phyloP scores from a whole-genome alignment of 2,329 filamentous ascomycete genomes.

The Penicillium palitans region DNA sequence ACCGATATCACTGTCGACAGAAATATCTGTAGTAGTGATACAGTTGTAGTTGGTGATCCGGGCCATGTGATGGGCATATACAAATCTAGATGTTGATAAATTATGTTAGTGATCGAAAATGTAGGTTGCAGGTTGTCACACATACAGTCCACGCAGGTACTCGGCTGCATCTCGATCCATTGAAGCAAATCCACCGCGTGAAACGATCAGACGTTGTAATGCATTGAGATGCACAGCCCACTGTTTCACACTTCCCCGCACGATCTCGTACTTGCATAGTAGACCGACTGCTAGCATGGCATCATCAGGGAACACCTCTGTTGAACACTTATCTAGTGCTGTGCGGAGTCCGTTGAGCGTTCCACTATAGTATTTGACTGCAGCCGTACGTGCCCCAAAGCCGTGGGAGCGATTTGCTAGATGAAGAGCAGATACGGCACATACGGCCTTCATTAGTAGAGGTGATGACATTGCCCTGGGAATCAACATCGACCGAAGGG shows the following conservation, averaged over 20 bases:
- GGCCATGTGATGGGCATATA: conserved; percentile 39
- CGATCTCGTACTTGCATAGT: conserved; percentile 42
- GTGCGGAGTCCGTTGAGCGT: conserved; percentile 37
- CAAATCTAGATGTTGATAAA: conserved; percentile 29
- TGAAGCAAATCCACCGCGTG: conserved; percentile 33
- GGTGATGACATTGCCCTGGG: conserved; percentile 40
- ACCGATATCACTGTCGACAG: conserved; percentile 25
- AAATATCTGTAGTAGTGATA: conserved; percentile 16
- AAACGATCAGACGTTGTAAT: conserved; percentile 35
- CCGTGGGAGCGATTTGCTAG: conserved; percentile 34
- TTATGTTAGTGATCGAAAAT: background rate
- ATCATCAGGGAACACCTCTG: conserved; percentile 30
- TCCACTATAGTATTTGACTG: conserved; percentile 36
- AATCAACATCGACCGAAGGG: conserved; percentile 38
- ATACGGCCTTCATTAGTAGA: conserved; percentile 39
- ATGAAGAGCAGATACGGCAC: conserved; percentile 41
- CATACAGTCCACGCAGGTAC: conserved; percentile 39
- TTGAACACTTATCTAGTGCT: conserved; percentile 23
- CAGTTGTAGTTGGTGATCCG: conserved; percentile 35
- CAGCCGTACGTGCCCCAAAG: conserved; percentile 29
- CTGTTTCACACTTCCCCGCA: conserved; percentile 41
- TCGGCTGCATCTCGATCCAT: conserved; percentile 35
- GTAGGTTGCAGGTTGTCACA: background rate
- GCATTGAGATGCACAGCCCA: conserved; percentile 41
- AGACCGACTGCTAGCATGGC: conserved; percentile 38